Conservation (phyloP, 2,329 filamentous ascomycete species). For the Epichloe hybrida region DNA sequence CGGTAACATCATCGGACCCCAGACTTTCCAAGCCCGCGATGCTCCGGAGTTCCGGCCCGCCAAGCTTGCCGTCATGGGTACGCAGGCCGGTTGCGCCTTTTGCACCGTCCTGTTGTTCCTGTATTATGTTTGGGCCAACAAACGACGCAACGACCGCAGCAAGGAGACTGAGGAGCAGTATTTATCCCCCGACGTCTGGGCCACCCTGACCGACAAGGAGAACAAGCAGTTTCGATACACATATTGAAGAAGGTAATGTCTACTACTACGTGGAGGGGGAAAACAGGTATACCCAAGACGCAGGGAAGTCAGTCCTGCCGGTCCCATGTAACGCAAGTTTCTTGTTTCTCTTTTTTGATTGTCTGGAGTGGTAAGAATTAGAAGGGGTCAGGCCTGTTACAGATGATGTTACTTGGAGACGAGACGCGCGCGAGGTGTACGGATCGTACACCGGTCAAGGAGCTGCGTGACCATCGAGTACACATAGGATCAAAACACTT, state of each 20-base stretch:
- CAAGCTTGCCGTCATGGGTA: constrained; percentile 41
- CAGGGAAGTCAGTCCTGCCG: neutral
- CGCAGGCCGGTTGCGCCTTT: constrained; percentile 28
- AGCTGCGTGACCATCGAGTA: no score
- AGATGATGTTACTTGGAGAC: no score
- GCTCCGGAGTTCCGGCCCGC: constrained; percentile 38
- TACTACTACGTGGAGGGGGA: neutral
- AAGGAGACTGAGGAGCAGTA: constrained; percentile 26
- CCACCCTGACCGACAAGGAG: constrained; percentile 40
- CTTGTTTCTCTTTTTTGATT: neutral
- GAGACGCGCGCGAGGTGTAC: no score
- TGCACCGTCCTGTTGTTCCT: constrained; percentile 30
- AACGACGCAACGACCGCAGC: constrained; percentile 18
- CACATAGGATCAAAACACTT: no score
- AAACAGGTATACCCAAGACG: neutral
- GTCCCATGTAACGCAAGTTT: neutral
- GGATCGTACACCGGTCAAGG: no score
- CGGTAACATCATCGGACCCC: constrained; percentile 43
- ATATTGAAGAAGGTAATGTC: constrained; percentile 16
- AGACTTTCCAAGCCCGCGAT: constrained; percentile 39
- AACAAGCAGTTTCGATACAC: constrained; percentile 44
- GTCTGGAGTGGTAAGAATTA: no score
- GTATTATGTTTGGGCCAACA: constrained; percentile 38
- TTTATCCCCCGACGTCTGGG: constrained; percentile 30
- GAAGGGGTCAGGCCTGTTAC: no score